These are phyloP conservation scores for Actinomucor elegans DNA, from an alignment of 371 early-diverging fungal genomes.

Conservation along the genomic window DNA sequence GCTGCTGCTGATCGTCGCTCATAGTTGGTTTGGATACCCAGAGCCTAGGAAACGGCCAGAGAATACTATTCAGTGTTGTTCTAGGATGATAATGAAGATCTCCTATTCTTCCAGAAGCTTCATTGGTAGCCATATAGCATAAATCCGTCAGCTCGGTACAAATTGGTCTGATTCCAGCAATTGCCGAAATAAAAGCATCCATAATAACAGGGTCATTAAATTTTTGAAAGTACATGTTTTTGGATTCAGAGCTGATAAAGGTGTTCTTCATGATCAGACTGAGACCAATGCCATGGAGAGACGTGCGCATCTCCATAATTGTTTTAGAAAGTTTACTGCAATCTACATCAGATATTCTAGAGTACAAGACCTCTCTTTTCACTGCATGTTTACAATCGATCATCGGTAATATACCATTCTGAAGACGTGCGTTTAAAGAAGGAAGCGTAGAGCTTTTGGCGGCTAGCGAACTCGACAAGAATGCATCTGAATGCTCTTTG, in stretches of 20 bases:
- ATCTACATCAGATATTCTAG: constrained; percentile 32
- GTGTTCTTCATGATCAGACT: constrained; percentile 30
- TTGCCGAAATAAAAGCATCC: constrained; percentile 9
- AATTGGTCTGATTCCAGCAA: constrained; percentile 1
- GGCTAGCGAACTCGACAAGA: constrained; percentile 11
- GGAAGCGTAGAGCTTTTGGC: constrained; percentile 15
- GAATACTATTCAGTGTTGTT: constrained; percentile 23
- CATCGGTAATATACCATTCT: constrained; percentile 27
- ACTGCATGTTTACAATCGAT: constrained; percentile 48
- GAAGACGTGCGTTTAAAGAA: constrained; percentile 23
- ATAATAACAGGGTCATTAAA: constrained; percentile 8
- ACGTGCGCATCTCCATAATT: constrained; percentile 26
- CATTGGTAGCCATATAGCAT: constrained; percentile 10
- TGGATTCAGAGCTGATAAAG: constrained; percentile 7
- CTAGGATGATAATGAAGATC: constrained; percentile 21
- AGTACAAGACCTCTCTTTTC: constrained; percentile 35
- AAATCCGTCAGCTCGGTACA: not conserved
- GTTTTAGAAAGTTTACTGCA: constrained; percentile 27
- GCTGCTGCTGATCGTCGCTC: not conserved
- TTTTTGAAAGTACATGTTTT: constrained; percentile 5
- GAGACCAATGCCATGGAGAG: constrained; percentile 40
- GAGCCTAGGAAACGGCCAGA: constrained; percentile 44
- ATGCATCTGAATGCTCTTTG: constrained; percentile 36
- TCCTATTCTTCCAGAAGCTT: not conserved
- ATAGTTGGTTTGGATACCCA: constrained; percentile 7